Evolutionary conservation across 495 filamentous ascomycete genomes (phyloP), one percentile per base, ranked within the genome.

Genomic region (Penicillium silybi): DNA sequence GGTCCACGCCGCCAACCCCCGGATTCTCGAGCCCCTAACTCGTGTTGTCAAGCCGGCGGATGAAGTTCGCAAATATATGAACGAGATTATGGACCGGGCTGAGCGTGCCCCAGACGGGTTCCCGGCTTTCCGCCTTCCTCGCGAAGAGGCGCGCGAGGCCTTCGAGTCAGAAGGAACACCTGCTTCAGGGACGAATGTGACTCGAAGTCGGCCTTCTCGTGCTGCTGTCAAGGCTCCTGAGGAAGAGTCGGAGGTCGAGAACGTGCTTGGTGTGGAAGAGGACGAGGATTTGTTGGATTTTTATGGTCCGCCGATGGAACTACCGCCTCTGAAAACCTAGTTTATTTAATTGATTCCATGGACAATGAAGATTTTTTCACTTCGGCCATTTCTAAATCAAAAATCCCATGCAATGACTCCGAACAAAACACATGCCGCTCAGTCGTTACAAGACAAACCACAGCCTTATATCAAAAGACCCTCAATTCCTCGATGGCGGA

Each of bases 51-150:
- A 85, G 39, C 87, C 88, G 13, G 70, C 78, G 25, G 87, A 90
- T 0, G 89, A 92, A 61, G 90, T 92, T 17, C 76, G 78, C 52
- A 81, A 81, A 53, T 90, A 91, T 52, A 95, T 92, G 87, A 84
- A 90, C 52, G 83, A 87, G 40, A 69, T 90, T n/a, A 89, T 90
- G 85, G 83, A 86, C 47, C 82, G 79, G 4, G 82, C 83, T 53
- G 86, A 85, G 25, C 78, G 86, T 41, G 85, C 84, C 4, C 84
- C 86, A 27, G 86, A 86, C 52, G 77, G 87, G 0, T 74, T 86
- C 17, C 71, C 87, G 2, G 85, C 85, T 6, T 81, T 85, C 71
- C 78, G 81, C 44, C 66, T 90, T 8, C 85, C 85, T 1, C 69
- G 71, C 22, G 76, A 76, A 23, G 71, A 65, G 11, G 48, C 57